Base-by-base conservation (phyloP, 106 monocot species). In the Acorus gramineus region DNA sequence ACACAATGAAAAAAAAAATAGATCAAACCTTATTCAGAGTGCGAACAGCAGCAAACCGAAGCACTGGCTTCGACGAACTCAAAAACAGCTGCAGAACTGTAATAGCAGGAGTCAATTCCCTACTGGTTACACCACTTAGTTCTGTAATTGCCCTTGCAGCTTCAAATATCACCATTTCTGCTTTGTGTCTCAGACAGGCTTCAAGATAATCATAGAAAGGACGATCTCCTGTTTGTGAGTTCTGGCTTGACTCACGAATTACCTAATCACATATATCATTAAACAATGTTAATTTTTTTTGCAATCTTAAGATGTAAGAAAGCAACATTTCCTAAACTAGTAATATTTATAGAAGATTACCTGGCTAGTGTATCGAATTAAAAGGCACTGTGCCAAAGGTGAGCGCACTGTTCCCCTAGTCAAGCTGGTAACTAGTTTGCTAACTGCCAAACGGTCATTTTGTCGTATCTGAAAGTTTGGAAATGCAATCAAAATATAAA, bases 121-220 rank as follows among this genome's bases (percentile, higher is more conserved):
- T 71, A 60, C 78, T 92, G 59, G 92, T 92, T 47, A 99, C 98
- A 52, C 92, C 92, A 77, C 47, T 84, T 46, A 99, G 57, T 61
- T 92, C 92, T 42, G 98, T 99, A 64, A 99, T 99, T 69, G 98
- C 92, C 60, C 92, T 88, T 58, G 98, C 92, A 63, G 98, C 92
- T 80, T 99, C 98, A 73, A 99, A 73, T 73, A 89, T 88, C 45
- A 99, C 98, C 92, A 99, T 99, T 64, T 99, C 98, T 64, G 98
- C 77, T 80, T 99, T 92, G 58, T 99, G 92, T n/a, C 92, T 74
- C 53, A 99, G 74, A 52, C 92, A 92, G 49, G 98, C 70, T 71
- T 99, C 98, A 65, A 99, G 83, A 69, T 72, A 89, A 76, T 92
- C 98, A 74, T 73, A 99, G 57, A 92, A 91, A 8, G 91, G 98